These are phyloP conservation scores for Saccharomyces cerevisiae DNA, from an alignment of 805 yeast genomes.

Conservation along the genomic window DNA sequence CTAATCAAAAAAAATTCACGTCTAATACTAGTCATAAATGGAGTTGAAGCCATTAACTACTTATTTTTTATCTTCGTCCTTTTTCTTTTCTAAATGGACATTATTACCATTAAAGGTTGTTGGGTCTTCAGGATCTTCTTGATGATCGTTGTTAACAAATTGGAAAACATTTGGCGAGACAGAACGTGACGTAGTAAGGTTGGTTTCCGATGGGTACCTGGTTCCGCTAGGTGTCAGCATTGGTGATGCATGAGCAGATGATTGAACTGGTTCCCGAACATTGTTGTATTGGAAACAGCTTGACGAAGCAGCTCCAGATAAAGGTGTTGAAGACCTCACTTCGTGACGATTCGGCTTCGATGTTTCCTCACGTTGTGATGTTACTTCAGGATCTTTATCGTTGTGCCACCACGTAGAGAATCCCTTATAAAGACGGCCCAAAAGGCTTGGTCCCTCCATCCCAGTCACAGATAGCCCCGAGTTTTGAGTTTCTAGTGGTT, in stretches of 20 bases:
- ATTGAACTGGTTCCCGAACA: slow-evolving; percentile 8
- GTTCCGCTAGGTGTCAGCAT: slow-evolving; percentile 10
- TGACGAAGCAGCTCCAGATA: neutral
- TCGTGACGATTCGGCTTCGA: slow-evolving; percentile 4
- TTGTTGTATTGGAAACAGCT: slow-evolving; percentile 1
- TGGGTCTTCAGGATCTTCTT: slow-evolving; percentile 25
- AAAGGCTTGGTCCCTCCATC: slow-evolving; percentile 23
- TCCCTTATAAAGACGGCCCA: slow-evolving; percentile 29
- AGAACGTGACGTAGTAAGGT: slow-evolving; percentile 23
- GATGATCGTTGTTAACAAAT: slow-evolving; percentile 21
- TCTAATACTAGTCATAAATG: neutral
- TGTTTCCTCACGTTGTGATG: neutral
- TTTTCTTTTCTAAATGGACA: slow-evolving; percentile 37
- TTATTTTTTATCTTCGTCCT: slow-evolving; percentile 31
- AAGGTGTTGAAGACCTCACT: slow-evolving; percentile 1
- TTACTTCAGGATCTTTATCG: neutral
- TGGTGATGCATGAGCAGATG: slow-evolving; percentile 14
- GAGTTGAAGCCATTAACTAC: neutral
- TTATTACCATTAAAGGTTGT: slow-evolving; percentile 52
- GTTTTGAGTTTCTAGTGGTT: slow-evolving; percentile 39
- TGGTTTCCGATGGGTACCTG: slow-evolving; percentile 17
- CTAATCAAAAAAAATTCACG: neutral
- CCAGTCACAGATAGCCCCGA: slow-evolving; percentile 22
- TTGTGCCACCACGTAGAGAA: slow-evolving; percentile 31
- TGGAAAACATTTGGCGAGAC: slow-evolving; percentile 28